phyloP scores from a whole-genome alignment of 108 stramenopile genomes.

The Cyclostephanos invisitatus region DNA sequence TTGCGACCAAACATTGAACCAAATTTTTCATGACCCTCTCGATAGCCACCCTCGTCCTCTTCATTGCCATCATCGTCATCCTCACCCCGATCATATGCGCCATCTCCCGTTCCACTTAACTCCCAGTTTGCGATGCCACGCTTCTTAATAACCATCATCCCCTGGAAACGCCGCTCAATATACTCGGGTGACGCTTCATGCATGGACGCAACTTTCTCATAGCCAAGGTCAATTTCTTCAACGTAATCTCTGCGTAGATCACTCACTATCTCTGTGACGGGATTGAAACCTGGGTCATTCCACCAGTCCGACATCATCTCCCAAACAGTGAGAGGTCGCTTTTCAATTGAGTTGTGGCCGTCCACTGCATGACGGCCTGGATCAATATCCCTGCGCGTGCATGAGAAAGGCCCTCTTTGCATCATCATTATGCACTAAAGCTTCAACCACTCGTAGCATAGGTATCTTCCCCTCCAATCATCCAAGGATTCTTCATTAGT shows the following conservation, averaged over 20 bases:
- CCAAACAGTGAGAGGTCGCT: not conserved
- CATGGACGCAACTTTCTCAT: not conserved
- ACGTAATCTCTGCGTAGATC: not conserved
- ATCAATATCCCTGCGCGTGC: not conserved
- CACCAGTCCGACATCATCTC: not conserved
- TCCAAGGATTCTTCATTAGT: not conserved
- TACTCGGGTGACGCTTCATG: not conserved
- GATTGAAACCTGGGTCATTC: not conserved
- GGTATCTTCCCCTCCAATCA: not conserved
- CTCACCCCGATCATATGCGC: conserved; percentile 14
- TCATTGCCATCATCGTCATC: too few relatives aligned
- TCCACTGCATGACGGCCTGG: not conserved
- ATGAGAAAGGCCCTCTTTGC: not conserved
- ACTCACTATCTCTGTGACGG: not conserved
- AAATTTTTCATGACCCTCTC: conserved; percentile 1
- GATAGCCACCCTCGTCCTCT: too few relatives aligned
- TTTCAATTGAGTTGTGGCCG: not conserved
- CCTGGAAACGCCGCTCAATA: not conserved
- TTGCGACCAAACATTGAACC: not conserved
- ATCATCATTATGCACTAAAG: not conserved
- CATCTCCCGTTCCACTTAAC: conserved; percentile 9
- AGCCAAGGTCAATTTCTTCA: not conserved
- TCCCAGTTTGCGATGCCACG: conserved; percentile 2
- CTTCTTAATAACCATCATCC: not conserved
- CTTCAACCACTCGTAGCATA: not conserved